Evolutionary conservation across 2,329 filamentous ascomycete genomes (phyloP).

Genomic region (Alternaria triticimaculans): DNA sequence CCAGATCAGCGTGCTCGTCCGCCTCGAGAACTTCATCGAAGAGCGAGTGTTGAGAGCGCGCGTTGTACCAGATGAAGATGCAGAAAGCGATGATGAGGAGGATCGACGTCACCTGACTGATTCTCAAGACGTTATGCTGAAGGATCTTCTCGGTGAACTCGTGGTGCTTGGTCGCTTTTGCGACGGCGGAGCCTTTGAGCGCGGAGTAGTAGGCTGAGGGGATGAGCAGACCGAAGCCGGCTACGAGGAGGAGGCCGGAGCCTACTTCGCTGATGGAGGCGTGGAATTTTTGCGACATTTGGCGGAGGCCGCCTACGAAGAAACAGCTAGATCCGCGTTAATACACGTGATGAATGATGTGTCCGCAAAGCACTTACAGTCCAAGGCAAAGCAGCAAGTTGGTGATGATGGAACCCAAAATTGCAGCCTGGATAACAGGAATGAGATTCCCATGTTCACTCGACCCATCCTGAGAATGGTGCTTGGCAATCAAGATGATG

Average conservation of each 20-base stretch:
- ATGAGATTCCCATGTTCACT: conserved; percentile 51
- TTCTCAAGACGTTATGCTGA: conserved; percentile 43
- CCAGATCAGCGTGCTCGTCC: conserved; percentile 72
- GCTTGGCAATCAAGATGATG: conserved; percentile 71
- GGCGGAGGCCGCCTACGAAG: conserved; percentile 74
- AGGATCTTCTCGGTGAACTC: conserved; percentile 42
- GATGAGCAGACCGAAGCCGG: conserved; percentile 62
- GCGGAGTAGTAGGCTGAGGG: conserved; percentile 46
- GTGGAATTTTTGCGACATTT: conserved; percentile 74
- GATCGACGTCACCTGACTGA: conserved; percentile 47
- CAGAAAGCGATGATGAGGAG: conserved; percentile 45
- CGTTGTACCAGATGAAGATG: conserved; percentile 72
- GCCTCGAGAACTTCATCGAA: conserved; percentile 76
- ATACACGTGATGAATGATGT: too few relatives aligned
- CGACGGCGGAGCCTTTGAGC: conserved; percentile 52
- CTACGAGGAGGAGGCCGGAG: conserved; percentile 76
- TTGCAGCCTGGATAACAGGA: conserved; percentile 79
- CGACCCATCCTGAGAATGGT: conserved; percentile 48
- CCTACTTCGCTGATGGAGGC: conserved; percentile 81
- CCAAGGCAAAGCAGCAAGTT: conserved; percentile 83
- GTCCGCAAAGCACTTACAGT: conserved; percentile 35
- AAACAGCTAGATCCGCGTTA: conserved; percentile 64
- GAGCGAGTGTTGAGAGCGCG: conserved; percentile 76
- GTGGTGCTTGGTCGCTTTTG: conserved; percentile 34
- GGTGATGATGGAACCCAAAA: conserved; percentile 81